A percentile compares a stretch with the other conserved stretches of the same genome.
Conservation (phyloP, 768 basidiomycete genomes). For the Lactarius trivialis region DNA sequence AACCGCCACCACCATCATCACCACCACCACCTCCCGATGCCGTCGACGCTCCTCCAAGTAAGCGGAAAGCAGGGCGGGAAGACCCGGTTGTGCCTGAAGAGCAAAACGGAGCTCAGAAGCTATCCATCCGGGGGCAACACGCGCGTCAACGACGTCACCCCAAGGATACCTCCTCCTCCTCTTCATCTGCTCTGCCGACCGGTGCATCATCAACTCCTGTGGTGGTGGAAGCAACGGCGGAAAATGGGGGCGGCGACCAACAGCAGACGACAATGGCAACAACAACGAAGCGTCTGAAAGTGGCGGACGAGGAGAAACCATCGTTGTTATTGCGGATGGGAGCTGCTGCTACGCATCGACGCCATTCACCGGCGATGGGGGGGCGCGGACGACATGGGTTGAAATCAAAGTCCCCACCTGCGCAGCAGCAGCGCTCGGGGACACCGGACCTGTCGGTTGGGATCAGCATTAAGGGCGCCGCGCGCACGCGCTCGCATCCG, state of each 20-base stretch:
- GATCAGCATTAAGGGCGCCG: constrained; percentile 22
- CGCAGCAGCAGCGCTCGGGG: neutral
- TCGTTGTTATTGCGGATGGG: constrained; percentile 16
- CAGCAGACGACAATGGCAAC: neutral
- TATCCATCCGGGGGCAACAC: constrained; percentile 18
- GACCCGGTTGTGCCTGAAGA: neutral
- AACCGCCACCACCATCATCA: neutral
- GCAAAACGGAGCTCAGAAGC: neutral
- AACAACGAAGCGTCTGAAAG: constrained; percentile 9
- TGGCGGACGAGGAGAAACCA: constrained; percentile 9
- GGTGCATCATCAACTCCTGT: constrained; percentile 1
- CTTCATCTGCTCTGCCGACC: neutral
- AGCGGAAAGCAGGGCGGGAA: constrained; percentile 1
- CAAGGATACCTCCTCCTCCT: neutral
- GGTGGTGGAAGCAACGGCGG: neutral
- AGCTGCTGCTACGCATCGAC: neutral
- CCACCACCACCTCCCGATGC: neutral
- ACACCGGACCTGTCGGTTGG: neutral
- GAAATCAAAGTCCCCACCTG: constrained; percentile 2
- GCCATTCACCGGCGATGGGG: neutral
- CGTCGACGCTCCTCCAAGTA: neutral
- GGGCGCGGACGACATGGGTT: neutral
- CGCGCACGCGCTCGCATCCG: constrained; percentile 6
- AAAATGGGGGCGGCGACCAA: neutral
- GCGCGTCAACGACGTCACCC: constrained; percentile 9